Evolutionary conservation across 208 protist genomes (phyloP).

Genomic region (Herpetomonas samuelpessoai): DNA sequence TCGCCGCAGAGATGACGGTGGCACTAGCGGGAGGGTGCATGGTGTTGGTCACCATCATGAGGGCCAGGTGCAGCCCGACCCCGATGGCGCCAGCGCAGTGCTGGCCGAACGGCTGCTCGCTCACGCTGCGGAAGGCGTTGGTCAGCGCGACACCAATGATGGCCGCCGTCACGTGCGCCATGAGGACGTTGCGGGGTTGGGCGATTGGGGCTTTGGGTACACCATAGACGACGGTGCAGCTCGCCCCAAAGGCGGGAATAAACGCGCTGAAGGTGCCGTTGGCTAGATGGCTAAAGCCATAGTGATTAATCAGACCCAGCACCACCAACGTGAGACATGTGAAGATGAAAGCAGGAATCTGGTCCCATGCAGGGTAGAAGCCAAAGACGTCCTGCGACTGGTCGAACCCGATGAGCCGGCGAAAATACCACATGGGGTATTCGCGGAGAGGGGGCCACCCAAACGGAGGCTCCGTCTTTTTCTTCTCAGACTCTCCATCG

Average conservation of each 20-base stretch:
- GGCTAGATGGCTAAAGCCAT: slow-evolving; percentile 39
- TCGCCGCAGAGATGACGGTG: slow-evolving; percentile 54
- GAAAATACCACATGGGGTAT: slow-evolving; percentile 53
- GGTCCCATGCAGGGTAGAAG: slow-evolving; percentile 42
- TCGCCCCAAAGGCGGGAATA: slow-evolving; percentile 57
- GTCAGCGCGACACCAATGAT: slow-evolving; percentile 47
- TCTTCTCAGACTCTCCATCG: slow-evolving; percentile 6
- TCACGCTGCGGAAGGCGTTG: slow-evolving; percentile 48
- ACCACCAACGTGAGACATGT: slow-evolving; percentile 41
- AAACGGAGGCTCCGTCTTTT: slow-evolving; percentile 16
- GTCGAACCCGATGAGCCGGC: slow-evolving; percentile 52
- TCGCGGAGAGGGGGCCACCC: slow-evolving; percentile 28
- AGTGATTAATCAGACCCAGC: slow-evolving; percentile 52
- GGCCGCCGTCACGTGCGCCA: slow-evolving; percentile 55
- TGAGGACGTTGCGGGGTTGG: slow-evolving; percentile 54
- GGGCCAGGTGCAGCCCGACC: slow-evolving; percentile 47
- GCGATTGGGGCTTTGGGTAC: slow-evolving; percentile 50
- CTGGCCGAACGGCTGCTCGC: slow-evolving; percentile 39
- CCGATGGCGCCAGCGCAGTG: slow-evolving; percentile 52
- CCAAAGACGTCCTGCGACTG: slow-evolving; percentile 48
- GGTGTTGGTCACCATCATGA: slow-evolving; percentile 66
- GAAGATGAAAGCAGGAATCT: slow-evolving; percentile 50
- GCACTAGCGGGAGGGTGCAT: slow-evolving; percentile 64
- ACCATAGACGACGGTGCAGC: slow-evolving; percentile 44
- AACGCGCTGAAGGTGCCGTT: slow-evolving; percentile 44